Conservation (phyloP, 768 basidiomycete species). For the Suillus brevipes region DNA sequence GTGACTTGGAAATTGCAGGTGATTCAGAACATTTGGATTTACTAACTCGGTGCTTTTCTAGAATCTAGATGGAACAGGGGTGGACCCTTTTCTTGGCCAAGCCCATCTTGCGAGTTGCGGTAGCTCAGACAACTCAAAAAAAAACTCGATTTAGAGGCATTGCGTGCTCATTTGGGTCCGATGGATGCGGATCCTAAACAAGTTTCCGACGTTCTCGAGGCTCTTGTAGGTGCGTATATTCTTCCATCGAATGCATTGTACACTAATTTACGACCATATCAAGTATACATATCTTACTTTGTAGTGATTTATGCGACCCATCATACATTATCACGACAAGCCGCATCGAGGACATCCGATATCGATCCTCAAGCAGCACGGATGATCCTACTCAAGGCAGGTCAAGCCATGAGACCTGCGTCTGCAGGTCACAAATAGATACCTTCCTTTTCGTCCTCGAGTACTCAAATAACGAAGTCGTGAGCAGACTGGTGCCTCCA, state of each 20-base stretch:
- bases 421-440: neutral
- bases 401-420: neutral
- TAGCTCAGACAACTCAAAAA: neutral
- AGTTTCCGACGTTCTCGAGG: neutral
- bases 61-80: neutral
- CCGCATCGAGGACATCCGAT: neutral
- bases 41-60: neutral
- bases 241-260: neutral
- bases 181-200: neutral
- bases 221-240: neutral
- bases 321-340: neutral
- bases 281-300: neutral
- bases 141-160: neutral
- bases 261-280: neutral
- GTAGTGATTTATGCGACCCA: neutral
- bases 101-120: neutral
- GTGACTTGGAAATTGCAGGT: neutral
- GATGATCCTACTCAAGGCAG: neutral
- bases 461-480: slow-evolving; percentile 7
- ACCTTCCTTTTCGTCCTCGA: neutral
- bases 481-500: neutral
- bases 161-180: neutral
- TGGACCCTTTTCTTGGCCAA: neutral
- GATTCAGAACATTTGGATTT: neutral
- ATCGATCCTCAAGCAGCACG: neutral